Evolutionary conservation across 495 filamentous ascomycete species (phyloP), one percentile per base, ranked within the genome.

Genomic region (Apodospora peruviana): DNA sequence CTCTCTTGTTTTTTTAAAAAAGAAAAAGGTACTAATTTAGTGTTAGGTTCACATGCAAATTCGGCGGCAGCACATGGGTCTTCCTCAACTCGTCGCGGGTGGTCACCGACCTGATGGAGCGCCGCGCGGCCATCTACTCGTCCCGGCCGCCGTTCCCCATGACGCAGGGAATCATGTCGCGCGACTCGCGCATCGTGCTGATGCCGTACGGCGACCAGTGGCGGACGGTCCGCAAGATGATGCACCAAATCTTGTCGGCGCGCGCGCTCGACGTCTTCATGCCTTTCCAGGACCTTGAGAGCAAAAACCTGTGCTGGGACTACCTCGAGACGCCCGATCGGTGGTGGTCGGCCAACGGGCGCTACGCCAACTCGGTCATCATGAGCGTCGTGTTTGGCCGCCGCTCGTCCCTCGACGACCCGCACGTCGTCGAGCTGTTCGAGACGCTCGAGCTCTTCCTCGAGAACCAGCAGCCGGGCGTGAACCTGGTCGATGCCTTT

Each of bases 241-340:
- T 71, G 63, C 73, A 76, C 48, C 21, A 43, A 4, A 59, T 60
- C 2, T 55, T 76, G 3, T 55, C 69, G 8, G 41, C 41, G 22
- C 21, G 24, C 9, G 21, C 24, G 12, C 24, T 32, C 18, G 70
- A 61, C 51, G 65, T 61, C 3, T 54, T 59, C 1, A 58, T 59
- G 0, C 44, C 68, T 18, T 59, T 57, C 40, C 53, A 61, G 8
- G 65, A 58, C 34, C 58, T 43, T 3, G 41, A 43, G 23, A 21
- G 18, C 16, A 40, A 40, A 20, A 40, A 40, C 39, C 18, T 40
- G 39, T 40, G 39, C 58, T 70, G 49, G 48, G 75, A 29, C 48
- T 73, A 72, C 47, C 44, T 71, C 2, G 43, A 53, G 7, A 25
- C 60, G n/a, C 70, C 72, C 8, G 35, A 60, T 8, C 44, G 49